A percentile compares a stretch with the other conserved stretches of the same genome.
Conservation (phyloP, 1,139 yeast genomes). For the Taphrina sp. region DNA sequence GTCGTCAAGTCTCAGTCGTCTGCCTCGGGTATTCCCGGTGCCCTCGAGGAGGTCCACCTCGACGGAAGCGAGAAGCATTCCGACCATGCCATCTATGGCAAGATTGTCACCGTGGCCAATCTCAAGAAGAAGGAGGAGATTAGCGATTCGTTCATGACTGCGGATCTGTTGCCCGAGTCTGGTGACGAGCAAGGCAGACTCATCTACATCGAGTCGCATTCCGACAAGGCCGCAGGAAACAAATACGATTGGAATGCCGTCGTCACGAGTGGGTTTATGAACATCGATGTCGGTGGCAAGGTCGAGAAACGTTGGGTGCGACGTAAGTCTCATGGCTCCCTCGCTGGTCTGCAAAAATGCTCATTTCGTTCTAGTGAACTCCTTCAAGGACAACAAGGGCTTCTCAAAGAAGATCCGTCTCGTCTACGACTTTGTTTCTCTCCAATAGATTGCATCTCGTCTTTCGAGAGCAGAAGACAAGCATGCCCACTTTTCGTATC, state of each 20-base stretch:
- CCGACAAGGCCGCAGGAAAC: constrained; percentile 25
- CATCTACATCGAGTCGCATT: constrained; percentile 16
- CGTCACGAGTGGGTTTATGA: constrained; percentile 22
- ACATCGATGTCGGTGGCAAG: constrained; percentile 21
- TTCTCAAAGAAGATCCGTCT: constrained; percentile 13
- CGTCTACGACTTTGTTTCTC: constrained; percentile 26
- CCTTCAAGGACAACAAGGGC: constrained; percentile 24
- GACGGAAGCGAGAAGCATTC: constrained; percentile 8
- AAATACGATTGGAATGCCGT: constrained; percentile 21
- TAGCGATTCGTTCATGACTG: constrained; percentile 15
- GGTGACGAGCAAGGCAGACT: constrained; percentile 12
- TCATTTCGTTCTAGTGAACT: constrained; percentile 5
- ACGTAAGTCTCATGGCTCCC: neutral
- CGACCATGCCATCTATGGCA: constrained; percentile 24
- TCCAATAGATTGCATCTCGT: neutral
- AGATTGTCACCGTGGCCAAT: constrained; percentile 6
- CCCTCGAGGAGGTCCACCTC: constrained; percentile 18
- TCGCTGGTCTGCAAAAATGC: constrained; percentile 11
- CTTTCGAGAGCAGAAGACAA: too few species aligned
- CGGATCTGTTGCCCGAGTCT: constrained; percentile 11
- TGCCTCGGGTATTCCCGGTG: constrained; percentile 26
- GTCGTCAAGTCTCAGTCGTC: constrained; percentile 20
- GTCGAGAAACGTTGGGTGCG: constrained; percentile 26
- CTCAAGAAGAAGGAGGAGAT: constrained; percentile 18
- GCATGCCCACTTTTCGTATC: too few species aligned